phyloP scores from a whole-genome alignment of 192 early-diverging fungal genomes.

The Podila minutissima region DNA sequence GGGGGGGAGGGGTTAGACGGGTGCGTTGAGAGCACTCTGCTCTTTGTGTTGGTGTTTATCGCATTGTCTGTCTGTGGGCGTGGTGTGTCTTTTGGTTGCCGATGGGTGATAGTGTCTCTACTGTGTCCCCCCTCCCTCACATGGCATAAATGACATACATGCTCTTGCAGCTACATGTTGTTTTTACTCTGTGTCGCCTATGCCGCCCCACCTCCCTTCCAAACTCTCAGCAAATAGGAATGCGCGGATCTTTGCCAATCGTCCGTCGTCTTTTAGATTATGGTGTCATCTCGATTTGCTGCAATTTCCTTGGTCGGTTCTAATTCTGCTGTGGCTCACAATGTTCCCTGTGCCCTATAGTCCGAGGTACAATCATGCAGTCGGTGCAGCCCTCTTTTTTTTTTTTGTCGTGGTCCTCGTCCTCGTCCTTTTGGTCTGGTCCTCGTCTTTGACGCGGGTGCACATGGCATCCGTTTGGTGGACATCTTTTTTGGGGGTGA shows the following conservation, averaged over 20 bases:
- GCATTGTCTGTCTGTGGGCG: no score
- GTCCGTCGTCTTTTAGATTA: background rate
- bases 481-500: no score
- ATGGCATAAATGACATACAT: background rate
- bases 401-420: background rate
- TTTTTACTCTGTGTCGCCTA: background rate
- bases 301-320: conserved; percentile 1
- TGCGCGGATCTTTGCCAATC: conserved; percentile 2
- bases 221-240: background rate
- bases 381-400: background rate
- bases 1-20: no score
- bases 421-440: background rate
- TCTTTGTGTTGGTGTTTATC: no score
- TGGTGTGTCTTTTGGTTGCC: no score
- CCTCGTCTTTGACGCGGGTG: background rate
- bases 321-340: background rate
- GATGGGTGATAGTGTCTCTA: no score
- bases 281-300: background rate
- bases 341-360: background rate
- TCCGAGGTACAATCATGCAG: background rate
- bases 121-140: background rate
- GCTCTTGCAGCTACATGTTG: background rate
- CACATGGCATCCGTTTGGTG: no score
- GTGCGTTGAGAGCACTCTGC: no score
- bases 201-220: background rate